Evolutionary conservation across 2,329 filamentous ascomycete genomes (phyloP).

Genomic region (Phialemoniopsis sp.): DNA sequence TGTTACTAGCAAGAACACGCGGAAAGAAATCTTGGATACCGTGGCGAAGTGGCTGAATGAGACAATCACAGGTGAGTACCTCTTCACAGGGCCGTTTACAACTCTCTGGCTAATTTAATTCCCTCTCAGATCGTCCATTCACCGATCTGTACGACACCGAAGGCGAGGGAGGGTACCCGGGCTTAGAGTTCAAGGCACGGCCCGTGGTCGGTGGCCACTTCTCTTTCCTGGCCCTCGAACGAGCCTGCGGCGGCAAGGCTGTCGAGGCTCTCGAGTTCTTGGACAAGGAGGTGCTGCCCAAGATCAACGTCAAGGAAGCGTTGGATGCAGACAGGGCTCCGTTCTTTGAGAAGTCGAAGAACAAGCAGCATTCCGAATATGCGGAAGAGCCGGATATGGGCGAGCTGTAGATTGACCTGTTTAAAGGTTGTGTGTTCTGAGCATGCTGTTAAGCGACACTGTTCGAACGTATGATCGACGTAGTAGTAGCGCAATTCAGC

Average conservation of each 20-base stretch:
- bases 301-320: conserved; percentile 9
- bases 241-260: conserved; percentile 70
- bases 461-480: too few relatives aligned
- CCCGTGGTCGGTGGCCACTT: conserved; percentile 86
- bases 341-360: conserved; percentile 2
- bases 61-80: conserved; percentile 57
- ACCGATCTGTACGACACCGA: conserved; percentile 83
- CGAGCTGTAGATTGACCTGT: conserved; percentile 5
- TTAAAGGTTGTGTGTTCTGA: too few relatives aligned
- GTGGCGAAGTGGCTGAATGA: conserved; percentile 83
- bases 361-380: background rate
- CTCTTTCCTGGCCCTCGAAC: conserved; percentile 75
- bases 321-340: conserved; percentile 10
- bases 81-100: background rate
- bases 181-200: conserved; percentile 71
- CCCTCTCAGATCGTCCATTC: conserved; percentile 58
- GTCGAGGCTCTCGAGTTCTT: conserved; percentile 51
- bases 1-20: conserved; percentile 64
- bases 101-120: conserved; percentile 8
- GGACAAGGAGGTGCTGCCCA: conserved; percentile 25
- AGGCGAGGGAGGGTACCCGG: conserved; percentile 69
- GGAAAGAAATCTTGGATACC: conserved; percentile 67
- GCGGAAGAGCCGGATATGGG: conserved; percentile 1
- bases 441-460: too few relatives aligned
- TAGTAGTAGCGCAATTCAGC: too few relatives aligned